A percentile compares a stretch with the other conserved stretches of the same genome.
Evolutionary conservation across 176 grass and related monocot species (phyloP).

Genomic region (Luzula sylvatica): DNA sequence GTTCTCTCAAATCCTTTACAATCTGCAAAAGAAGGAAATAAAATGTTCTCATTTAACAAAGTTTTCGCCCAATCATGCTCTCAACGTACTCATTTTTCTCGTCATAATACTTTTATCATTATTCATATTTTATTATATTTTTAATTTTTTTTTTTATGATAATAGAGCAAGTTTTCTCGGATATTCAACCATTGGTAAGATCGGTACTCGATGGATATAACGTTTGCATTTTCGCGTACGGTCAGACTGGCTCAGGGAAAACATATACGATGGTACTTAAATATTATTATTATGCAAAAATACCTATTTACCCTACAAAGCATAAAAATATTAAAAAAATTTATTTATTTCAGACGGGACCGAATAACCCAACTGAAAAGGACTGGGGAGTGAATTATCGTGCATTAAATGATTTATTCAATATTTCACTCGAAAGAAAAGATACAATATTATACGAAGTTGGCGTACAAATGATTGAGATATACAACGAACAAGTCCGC

Average conservation of each 20-base stretch:
- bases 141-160: conserved; percentile 1
- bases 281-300: background rate
- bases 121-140: conserved; percentile 11
- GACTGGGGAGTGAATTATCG: conserved; percentile 85
- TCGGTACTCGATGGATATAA: conserved; percentile 95
- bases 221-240: conserved; percentile 96
- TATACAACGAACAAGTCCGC: conserved; percentile 91
- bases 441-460: conserved; percentile 61
- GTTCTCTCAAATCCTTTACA: conserved; percentile 64
- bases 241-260: conserved; percentile 97
- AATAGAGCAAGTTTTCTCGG: conserved; percentile 68
- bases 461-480: conserved; percentile 90
- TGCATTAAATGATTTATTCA: conserved; percentile 80
- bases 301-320: background rate
- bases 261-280: conserved; percentile 81
- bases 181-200: conserved; percentile 72
- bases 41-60: conserved; percentile 79
- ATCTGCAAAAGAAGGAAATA: conserved; percentile 63
- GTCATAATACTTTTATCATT: conserved; percentile 16
- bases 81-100: conserved; percentile 46
- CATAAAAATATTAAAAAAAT: background rate
- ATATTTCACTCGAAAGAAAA: conserved; percentile 48
- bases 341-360: conserved; percentile 48
- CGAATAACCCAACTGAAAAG: conserved; percentile 50
- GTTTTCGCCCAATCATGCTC: conserved; percentile 64